A percentile compares a stretch with the other conserved stretches of the same genome.
phyloP scores from a whole-genome alignment of 306 rosid species.

The Pyrus bretschneideri region DNA sequence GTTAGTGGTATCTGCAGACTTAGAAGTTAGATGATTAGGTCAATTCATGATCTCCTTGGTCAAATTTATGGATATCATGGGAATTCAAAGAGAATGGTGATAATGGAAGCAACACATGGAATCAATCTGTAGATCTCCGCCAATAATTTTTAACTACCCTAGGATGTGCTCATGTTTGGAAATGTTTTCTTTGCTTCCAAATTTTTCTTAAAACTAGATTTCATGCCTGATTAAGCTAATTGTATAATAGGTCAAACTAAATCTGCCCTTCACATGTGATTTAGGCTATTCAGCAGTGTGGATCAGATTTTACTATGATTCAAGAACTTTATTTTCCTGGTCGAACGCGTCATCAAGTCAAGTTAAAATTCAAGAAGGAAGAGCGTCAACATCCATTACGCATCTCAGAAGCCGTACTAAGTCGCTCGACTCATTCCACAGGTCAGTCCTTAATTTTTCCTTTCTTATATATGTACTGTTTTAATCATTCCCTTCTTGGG shows the following conservation, averaged over 20 bases:
- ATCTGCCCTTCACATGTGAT: slow-evolving; percentile 2
- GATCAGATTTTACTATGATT: slow-evolving; percentile 71
- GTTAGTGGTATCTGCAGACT: neutral
- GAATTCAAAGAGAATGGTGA: neutral
- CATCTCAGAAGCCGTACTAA: slow-evolving; percentile 47
- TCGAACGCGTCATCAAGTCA: slow-evolving; percentile 62
- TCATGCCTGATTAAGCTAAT: neutral
- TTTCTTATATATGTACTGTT: neutral
- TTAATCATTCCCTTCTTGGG: slow-evolving; percentile 4
- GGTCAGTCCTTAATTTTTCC: slow-evolving; percentile 26
- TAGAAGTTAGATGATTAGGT: neutral
- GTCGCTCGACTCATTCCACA: slow-evolving; percentile 41
- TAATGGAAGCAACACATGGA: neutral
- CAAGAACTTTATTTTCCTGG: slow-evolving; percentile 57
- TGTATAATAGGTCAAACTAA: neutral
- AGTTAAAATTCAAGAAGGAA: slow-evolving; percentile 73
- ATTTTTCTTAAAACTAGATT: neutral
- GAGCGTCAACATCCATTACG: slow-evolving; percentile 53
- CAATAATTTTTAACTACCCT: neutral
- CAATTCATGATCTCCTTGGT: neutral
- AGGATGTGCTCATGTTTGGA: neutral
- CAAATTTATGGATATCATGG: neutral
- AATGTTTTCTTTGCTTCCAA: neutral
- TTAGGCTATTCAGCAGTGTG: slow-evolving; percentile 67
- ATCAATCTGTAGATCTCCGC: neutral